Percentiles rank a stretch among this genome's conserved stretches.
phyloP scores from a whole-genome alignment of 805 yeast species.

The Dipodascus geniculatus region DNA sequence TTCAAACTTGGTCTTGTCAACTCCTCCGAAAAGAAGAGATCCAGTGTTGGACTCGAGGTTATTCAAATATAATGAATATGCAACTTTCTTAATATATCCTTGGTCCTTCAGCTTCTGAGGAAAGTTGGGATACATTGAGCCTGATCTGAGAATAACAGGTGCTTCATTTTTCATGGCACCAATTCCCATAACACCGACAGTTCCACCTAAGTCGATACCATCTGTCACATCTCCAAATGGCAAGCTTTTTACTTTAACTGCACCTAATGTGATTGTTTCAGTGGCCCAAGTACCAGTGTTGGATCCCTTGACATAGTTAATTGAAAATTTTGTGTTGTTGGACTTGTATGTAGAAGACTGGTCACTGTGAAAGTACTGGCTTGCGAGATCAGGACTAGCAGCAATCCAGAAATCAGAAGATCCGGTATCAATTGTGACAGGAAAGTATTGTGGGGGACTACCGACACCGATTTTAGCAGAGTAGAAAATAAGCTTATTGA shows the following conservation, averaged over 20 bases:
- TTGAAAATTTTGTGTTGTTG: background rate
- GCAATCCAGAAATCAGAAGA: slow-evolving; percentile 39
- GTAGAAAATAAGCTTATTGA: background rate
- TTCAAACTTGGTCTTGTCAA: slow-evolving; percentile 34
- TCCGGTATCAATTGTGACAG: slow-evolving; percentile 37
- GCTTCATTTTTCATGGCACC: background rate
- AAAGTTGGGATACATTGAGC: slow-evolving; percentile 38
- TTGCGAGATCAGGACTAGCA: background rate
- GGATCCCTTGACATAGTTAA: slow-evolving; percentile 1
- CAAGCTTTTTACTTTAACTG: background rate
- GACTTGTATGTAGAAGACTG: background rate
- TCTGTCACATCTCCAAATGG: background rate
- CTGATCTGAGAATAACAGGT: background rate
- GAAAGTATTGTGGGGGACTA: slow-evolving; percentile 31
- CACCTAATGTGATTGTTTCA: background rate
- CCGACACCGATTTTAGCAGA: slow-evolving; percentile 23
- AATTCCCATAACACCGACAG: slow-evolving; percentile 1
- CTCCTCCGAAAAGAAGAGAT: slow-evolving; percentile 35
- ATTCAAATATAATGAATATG: slow-evolving; percentile 54
- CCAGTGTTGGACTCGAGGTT: slow-evolving; percentile 20
- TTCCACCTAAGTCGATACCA: background rate
- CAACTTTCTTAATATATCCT: slow-evolving; percentile 42
- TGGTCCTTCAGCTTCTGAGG: slow-evolving; percentile 44
- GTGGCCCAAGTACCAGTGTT: slow-evolving; percentile 1
- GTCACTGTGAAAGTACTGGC: background rate